Base-by-base conservation (phyloP, 345 rosid species). In the Streptanthus diversifolius region DNA sequence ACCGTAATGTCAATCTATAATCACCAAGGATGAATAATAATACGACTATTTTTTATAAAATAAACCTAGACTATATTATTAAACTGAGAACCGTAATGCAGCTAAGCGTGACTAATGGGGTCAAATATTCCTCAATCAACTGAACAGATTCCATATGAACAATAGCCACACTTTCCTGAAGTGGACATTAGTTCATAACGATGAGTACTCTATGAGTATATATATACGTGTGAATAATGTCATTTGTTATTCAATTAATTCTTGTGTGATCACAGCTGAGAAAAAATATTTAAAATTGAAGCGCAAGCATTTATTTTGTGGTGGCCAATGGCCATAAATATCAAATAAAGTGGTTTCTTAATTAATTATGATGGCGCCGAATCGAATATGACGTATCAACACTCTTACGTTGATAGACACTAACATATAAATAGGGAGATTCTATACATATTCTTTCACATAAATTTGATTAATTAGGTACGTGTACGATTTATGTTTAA, bases 61-160 rank as follows among this genome's bases (percentile, higher is more conserved):
- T 24, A 57, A 59, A 48, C 22, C 7, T 48, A 29, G 54, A 48
- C 30, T 49, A 19, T 11, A 48, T 22, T 4, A 22, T 49, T 49
- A 12, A 4, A 11, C 2, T 21, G 24, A 63, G 29, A 65, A 12
- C 51, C 33, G 29, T 47, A 47, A 47, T 49, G 73, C 62, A 51
- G 61, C 35, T 60, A 14, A 67, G 36, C 48, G 54, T 74, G 78
- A 36, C 43, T 39, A 57, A 75, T 68, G 63, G 69, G 70, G 74
- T 68, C 70, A 25, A 25, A 53, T 69, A 54, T 75, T 68, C 65
- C 74, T 68, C 65, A 43, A 75, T 68, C 79, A 61, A 75, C 73
- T 61, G 36, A 68, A 52, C 35, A 60, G 18, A 75, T 74, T 74
- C 55, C 52, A 60, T 43, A 32, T 75, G 40, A 75, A 68, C 63